These are phyloP conservation scores for Exophiala oligosperma DNA, from an alignment of 2,329 filamentous ascomycete species.

Conservation along the genomic window DNA sequence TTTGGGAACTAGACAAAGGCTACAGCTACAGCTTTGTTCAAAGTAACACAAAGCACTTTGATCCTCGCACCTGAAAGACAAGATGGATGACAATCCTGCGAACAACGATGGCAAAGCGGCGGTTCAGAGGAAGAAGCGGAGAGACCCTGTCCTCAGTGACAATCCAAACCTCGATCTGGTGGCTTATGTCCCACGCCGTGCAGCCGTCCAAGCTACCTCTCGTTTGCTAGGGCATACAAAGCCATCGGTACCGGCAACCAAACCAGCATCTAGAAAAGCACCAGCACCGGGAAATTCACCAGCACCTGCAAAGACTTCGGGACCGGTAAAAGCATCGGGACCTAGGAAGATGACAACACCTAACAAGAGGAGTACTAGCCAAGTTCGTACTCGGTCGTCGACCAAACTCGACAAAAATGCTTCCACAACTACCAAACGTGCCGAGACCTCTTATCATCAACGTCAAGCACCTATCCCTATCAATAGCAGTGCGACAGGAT, in stretches of 20 bases:
- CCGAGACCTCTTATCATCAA: too few species aligned
- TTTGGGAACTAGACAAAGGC: neutral
- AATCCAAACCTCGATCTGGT: neutral
- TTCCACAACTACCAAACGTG: too few species aligned
- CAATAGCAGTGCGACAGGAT: too few species aligned
- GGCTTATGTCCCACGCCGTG: slow-evolving; percentile 8
- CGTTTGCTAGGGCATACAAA: neutral
- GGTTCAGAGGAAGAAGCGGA: neutral
- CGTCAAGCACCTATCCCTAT: too few species aligned
- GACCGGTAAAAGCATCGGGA: neutral
- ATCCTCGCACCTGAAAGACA: neutral
- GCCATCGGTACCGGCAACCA: neutral
- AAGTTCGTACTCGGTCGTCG: too few species aligned
- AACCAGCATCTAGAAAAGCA: neutral
- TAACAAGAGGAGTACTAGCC: too few species aligned
- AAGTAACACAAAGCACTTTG: neutral
- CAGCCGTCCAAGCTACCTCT: slow-evolving; percentile 10
- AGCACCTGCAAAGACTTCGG: neutral
- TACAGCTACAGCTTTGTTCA: neutral
- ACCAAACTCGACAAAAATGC: too few species aligned
- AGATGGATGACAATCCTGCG: neutral
- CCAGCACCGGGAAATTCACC: neutral
- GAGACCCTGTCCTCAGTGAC: neutral
- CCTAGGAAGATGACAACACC: neutral
- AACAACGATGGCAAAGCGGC: neutral